Conservation (phyloP, 495 filamentous ascomycete species). For the Amphirosellinia nigrospora region DNA sequence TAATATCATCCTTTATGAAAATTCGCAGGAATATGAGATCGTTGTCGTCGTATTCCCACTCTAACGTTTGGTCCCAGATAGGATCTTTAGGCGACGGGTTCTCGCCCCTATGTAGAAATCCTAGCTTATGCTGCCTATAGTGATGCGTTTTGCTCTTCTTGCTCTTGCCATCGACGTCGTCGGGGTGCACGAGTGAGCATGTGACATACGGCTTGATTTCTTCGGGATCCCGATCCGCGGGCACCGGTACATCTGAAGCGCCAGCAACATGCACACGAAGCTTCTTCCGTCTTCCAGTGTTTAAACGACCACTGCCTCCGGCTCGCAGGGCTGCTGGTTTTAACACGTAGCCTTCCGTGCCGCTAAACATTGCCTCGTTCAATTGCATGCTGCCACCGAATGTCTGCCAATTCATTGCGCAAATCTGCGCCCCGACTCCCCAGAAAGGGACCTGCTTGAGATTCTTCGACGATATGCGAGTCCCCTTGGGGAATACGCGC, state of each 20-base stretch:
- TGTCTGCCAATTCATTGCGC: slow-evolving; percentile 64
- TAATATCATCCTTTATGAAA: slow-evolving; percentile 60
- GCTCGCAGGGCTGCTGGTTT: slow-evolving; percentile 57
- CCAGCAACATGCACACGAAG: slow-evolving; percentile 55
- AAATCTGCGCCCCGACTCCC: slow-evolving; percentile 61
- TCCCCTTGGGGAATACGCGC: slow-evolving; percentile 64
- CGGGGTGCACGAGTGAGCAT: slow-evolving; percentile 55
- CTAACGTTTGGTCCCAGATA: slow-evolving; percentile 58
- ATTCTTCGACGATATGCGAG: slow-evolving; percentile 60
- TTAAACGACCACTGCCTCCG: slow-evolving; percentile 50
- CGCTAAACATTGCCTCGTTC: slow-evolving; percentile 62
- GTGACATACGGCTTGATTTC: slow-evolving; percentile 61
- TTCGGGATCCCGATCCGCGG: slow-evolving; percentile 38
- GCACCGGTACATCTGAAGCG: slow-evolving; percentile 56
- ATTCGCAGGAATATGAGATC: slow-evolving; percentile 59
- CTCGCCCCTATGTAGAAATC: slow-evolving; percentile 48
- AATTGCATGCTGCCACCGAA: slow-evolving; percentile 60
- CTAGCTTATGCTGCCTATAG: slow-evolving; percentile 54
- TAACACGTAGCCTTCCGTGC: slow-evolving; percentile 59
- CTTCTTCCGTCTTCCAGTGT: slow-evolving; percentile 38
- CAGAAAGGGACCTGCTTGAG: slow-evolving; percentile 58
- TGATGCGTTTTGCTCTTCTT: slow-evolving; percentile 57
- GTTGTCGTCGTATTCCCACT: slow-evolving; percentile 62
- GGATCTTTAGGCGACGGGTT: slow-evolving; percentile 54
- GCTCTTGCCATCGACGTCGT: slow-evolving; percentile 42